These are phyloP conservation scores for Phragmites australis DNA, from an alignment of 176 grass and related monocot species.

Conservation along the genomic window DNA sequence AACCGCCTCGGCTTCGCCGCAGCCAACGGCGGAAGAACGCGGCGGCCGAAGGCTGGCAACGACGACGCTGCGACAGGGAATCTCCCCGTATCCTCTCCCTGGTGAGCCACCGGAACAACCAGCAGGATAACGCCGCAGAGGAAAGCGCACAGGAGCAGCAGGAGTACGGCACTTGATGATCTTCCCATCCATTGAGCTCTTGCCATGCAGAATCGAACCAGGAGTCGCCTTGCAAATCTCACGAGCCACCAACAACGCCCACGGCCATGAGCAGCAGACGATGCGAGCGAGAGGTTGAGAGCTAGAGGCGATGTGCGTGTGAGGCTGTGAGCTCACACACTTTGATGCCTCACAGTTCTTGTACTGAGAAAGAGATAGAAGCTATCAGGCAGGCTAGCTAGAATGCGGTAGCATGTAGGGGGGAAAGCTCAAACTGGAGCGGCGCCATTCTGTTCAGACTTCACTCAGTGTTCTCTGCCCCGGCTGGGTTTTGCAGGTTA, in stretches of 20 bases:
- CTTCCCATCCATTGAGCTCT: conserved; percentile 33
- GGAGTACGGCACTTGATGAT: not conserved
- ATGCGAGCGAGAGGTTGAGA: not conserved
- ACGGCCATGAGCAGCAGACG: conserved; percentile 24
- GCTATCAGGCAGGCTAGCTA: not conserved
- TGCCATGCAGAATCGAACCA: conserved; percentile 55
- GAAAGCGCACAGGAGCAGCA: conserved; percentile 33
- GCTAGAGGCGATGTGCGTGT: not conserved
- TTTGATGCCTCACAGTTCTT: conserved; percentile 6
- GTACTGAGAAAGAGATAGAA: not conserved
- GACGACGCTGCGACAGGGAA: not conserved
- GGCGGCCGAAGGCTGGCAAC: not conserved
- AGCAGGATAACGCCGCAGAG: conserved; percentile 39
- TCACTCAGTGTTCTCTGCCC: not conserved
- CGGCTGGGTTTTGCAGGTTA: conserved; percentile 15
- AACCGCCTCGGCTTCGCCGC: conserved; percentile 37
- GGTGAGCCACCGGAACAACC: conserved; percentile 26
- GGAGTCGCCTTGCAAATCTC: conserved; percentile 5
- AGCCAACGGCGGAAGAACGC: not conserved
- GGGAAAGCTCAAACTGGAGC: not conserved
- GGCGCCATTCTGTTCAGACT: conserved; percentile 14
- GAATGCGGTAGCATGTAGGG: not conserved
- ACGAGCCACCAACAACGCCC: conserved; percentile 9
- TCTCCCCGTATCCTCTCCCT: not conserved
- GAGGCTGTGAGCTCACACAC: not conserved